Evolutionary conservation across 2,329 filamentous ascomycete species (phyloP).

Genomic region (Pseudofabraea citricarpa): DNA sequence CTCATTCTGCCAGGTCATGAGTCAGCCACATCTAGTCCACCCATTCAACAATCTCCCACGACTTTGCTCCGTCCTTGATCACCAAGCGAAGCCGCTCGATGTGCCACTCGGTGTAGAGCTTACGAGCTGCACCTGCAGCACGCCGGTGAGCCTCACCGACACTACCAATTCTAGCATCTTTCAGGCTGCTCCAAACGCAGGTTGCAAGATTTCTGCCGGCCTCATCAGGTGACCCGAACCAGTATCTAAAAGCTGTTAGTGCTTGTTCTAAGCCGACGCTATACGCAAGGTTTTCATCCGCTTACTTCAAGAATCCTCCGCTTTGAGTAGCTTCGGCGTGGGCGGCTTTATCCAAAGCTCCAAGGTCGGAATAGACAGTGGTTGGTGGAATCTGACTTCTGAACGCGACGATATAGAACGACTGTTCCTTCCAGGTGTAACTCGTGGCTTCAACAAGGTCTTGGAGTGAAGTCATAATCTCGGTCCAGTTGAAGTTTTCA

Average conservation of each 20-base stretch:
- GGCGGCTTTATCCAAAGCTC: slow-evolving; percentile 69
- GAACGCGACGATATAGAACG: slow-evolving; percentile 84
- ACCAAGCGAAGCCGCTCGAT: slow-evolving; percentile 68
- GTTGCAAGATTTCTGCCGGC: slow-evolving; percentile 77
- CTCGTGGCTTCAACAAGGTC: slow-evolving; percentile 42
- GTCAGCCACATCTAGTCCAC: too few species aligned
- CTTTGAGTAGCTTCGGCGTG: slow-evolving; percentile 75
- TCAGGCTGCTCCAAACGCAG: slow-evolving; percentile 59
- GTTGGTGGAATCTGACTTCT: slow-evolving; percentile 65
- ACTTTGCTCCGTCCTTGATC: slow-evolving; percentile 58
- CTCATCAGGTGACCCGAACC: slow-evolving; percentile 73
- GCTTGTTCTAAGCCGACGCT: neutral
- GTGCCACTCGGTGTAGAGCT: slow-evolving; percentile 60
- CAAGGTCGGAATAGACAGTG: slow-evolving; percentile 64
- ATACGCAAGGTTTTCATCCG: neutral
- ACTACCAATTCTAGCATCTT: slow-evolving; percentile 56
- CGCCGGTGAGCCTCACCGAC: slow-evolving; percentile 55
- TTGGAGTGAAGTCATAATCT: slow-evolving; percentile 55
- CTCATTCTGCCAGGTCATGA: too few species aligned
- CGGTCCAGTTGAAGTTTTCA: slow-evolving; percentile 71
- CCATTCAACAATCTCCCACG: slow-evolving; percentile 63
- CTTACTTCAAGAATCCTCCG: slow-evolving; percentile 75
- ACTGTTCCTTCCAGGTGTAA: slow-evolving; percentile 52
- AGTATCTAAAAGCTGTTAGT: slow-evolving; percentile 57
- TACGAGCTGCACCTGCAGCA: slow-evolving; percentile 61